These are phyloP conservation scores for Odontarrhena argentea DNA, from an alignment of 345 rosid species.

Conservation along the genomic window DNA sequence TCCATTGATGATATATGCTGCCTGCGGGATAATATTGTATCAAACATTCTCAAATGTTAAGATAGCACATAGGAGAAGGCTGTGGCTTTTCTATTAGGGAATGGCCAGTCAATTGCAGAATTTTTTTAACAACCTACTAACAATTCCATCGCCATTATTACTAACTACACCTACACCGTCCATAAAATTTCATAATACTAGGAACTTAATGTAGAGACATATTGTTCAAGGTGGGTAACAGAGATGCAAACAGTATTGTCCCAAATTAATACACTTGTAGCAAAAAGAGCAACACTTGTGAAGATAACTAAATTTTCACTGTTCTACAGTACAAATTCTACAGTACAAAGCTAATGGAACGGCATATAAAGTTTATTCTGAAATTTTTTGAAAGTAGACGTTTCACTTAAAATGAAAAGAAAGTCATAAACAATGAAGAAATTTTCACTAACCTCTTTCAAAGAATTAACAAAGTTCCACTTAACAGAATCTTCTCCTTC, in stretches of 20 bases:
- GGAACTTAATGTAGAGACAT: not conserved
- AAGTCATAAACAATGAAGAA: not conserved
- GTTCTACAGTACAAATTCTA: not conserved
- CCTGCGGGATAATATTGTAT: slow-evolving; percentile 53
- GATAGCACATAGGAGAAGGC: slow-evolving; percentile 2
- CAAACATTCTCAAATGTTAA: slow-evolving; percentile 8
- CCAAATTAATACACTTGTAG: not conserved
- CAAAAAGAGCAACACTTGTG: not conserved
- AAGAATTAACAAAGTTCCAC: slow-evolving; percentile 90
- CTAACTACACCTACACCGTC: slow-evolving; percentile 8
- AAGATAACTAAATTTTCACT: not conserved
- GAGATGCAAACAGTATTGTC: slow-evolving; percentile 3
- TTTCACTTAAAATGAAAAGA: not conserved
- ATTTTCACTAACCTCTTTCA: slow-evolving; percentile 72
- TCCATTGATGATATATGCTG: slow-evolving; percentile 87
- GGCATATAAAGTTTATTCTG: not conserved
- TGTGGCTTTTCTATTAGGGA: slow-evolving; percentile 15
- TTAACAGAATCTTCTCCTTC: slow-evolving; percentile 93
- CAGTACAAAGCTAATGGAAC: not conserved
- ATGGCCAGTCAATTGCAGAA: not conserved
- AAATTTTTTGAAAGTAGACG: not conserved
- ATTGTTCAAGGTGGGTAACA: not conserved
- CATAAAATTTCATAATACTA: not conserved
- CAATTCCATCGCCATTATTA: not conserved
- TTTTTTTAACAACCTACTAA: not conserved